Conservation (phyloP, 345 rosid species). For the Balakata baccata region DNA sequence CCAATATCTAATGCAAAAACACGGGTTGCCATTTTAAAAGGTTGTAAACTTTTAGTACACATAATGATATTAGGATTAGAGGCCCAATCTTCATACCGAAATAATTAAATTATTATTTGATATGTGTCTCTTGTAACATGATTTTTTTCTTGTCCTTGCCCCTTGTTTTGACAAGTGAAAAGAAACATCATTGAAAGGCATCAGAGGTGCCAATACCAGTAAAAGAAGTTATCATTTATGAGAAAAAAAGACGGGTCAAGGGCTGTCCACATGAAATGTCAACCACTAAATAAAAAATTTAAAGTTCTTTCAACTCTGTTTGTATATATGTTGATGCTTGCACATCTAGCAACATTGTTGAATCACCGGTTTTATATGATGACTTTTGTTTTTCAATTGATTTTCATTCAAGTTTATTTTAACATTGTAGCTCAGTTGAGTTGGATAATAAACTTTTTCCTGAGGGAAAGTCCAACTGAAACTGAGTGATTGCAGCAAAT, state of each 20-base stretch:
- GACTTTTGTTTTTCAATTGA: neutral
- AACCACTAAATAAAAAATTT: neutral
- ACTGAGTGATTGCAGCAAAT: neutral
- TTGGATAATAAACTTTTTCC: neutral
- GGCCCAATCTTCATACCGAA: neutral
- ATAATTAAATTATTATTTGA: neutral
- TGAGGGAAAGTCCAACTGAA: neutral
- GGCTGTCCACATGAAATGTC: neutral
- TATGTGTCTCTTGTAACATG: neutral
- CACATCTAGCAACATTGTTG: neutral
- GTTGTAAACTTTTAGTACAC: constrained; percentile 30
- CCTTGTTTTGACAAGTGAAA: neutral
- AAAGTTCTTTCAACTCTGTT: neutral
- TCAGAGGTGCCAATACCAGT: neutral
- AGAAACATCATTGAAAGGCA: neutral
- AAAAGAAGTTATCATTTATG: neutral
- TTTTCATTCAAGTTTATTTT: neutral
- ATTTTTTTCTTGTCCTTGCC: neutral
- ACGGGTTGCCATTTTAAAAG: constrained; percentile 88
- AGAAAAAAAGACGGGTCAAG: neutral
- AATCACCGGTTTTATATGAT: neutral
- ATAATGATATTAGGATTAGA: neutral
- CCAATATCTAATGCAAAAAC: constrained; percentile 94
- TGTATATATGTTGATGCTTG: neutral
- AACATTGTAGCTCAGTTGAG: neutral